Base-by-base conservation (phyloP, 202 grass and related monocot genomes). In the Brachypodium distachyon region DNA sequence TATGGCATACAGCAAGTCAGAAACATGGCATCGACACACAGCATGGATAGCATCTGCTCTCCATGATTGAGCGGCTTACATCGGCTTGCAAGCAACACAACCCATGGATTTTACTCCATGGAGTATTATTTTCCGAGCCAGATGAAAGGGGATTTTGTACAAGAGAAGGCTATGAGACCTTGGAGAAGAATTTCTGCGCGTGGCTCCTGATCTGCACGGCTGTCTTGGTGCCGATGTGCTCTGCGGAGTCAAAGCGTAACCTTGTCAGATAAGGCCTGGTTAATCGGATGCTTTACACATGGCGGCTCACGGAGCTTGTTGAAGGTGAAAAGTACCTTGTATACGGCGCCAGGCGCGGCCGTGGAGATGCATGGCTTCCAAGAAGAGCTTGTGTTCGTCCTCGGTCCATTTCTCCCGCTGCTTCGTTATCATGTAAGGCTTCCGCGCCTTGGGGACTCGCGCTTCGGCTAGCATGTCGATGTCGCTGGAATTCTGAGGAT, bases 121-220 rank as follows among this genome's bases (percentile, higher is more conserved):
- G n/a, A n/a, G n/a, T n/a, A n/a, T n/a, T n/a, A n/a, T 77, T 85
- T 83, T 85, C 79, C 74, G 48, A 54, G 75, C 48, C 67, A 83
- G 64, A 60, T 36, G 55, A 38, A 31, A n/a, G 58, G 27, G 44
- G 64, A 64, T 58, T 59, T 55, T 69, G 54, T 56, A 58, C 57
- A 46, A 28, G 48, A 77, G 84, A 72, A 48, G 77, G 58, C 67
- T 74, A 54, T 73, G 40, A 77, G 56, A 96, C 93, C 95, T 98
- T 98, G 59, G 91, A 87, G 77, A 98, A 98, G 70, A 98, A 98
- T 19, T 98, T 98, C 43, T 98, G 95, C 7, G 95, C 95, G 80
- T 98, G 95, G 80, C 95, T 98, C 84, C 95, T 87, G 84, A 98
- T 92, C 65, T 98, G 95, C 81, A 98, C 90, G 17, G 95, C 84